Conservation (phyloP, 805 yeast genomes). For the Phaffomyces opuntiae region DNA sequence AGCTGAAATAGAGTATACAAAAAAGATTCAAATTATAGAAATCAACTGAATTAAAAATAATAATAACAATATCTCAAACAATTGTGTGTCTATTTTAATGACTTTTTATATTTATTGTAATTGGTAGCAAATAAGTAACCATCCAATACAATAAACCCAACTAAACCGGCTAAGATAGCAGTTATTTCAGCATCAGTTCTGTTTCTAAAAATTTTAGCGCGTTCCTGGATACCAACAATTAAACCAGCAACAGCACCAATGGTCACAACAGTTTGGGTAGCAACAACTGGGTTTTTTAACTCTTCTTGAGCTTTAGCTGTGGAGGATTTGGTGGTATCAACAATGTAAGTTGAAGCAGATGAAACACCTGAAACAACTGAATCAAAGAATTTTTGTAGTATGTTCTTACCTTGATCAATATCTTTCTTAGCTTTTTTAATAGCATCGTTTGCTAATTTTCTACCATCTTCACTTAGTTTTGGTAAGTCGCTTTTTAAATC, state of each 20-base stretch:
- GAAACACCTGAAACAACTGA: constrained; percentile 10
- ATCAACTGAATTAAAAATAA: no score
- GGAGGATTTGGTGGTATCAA: constrained; percentile 17
- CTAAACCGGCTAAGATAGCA: constrained; percentile 43
- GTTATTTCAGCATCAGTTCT: constrained; percentile 41
- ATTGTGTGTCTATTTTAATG: constrained; percentile 3
- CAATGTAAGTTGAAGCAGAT: constrained; percentile 16
- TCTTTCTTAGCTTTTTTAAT: constrained; percentile 27
- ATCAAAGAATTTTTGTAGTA: constrained; percentile 14
- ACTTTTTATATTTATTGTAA: constrained; percentile 45
- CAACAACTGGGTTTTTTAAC: constrained; percentile 56
- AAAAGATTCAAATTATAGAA: no score
- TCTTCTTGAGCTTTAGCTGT: constrained; percentile 28
- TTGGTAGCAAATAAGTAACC: constrained; percentile 45
- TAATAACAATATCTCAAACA: no score
- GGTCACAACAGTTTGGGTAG: constrained; percentile 44
- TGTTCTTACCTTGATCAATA: constrained; percentile 22
- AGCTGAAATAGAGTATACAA: no score
- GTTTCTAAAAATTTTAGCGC: constrained; percentile 38
- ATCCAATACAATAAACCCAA: constrained; percentile 50
- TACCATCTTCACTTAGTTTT: constrained; percentile 19
- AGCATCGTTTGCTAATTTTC: constrained; percentile 30
- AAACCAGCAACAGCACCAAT: constrained; percentile 42
- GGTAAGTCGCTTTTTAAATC: constrained; percentile 22
- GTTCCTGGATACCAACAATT: constrained; percentile 42